Base-by-base conservation (phyloP, 2,329 filamentous ascomycete genomes). In the Proliferodiscus dingleyae region DNA sequence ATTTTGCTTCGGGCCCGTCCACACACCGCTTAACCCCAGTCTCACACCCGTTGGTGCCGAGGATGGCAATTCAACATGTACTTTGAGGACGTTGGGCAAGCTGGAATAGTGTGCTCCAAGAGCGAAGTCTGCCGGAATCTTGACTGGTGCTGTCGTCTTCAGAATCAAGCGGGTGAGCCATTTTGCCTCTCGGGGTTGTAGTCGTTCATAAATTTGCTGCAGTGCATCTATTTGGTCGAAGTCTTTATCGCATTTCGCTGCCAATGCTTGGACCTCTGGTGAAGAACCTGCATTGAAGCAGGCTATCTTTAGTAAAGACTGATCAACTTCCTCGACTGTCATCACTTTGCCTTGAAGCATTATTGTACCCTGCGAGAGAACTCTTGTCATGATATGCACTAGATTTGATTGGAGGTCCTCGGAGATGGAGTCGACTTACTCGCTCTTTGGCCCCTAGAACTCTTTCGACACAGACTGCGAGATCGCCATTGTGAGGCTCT, bases 141-240 rank as follows among this genome's bases (percentile, higher is more conserved):
- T 62, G 0, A 90, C 71, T 0, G 85, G 84, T n/a, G 75, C 72
- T 48, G 83, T 87, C 51, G 83, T 77, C 60, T 94, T 93, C 22
- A 95, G 69, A 5, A 95, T 72, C 23, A 96, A 70, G 3, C 90
- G 77, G 0, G 87, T 87, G 9, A 95, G 73, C 90, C 90, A 96
- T 66, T 95, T 95, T 3, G 83, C 85, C 60, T 95, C 87, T 34
- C 72, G 71, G 3, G 87, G 78, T 37, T 71, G 71, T 8, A 89
- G 61, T 6, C 78, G 75, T 23, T 66, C 69, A 57, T 85, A 86
- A 1, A 90, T 60, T 0, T 63, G 61, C 16, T 71, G 70, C 1
- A 91, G 63, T 3, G 73, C 62, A 4, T 68, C 65, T 18, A 71
- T 64, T 26, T 43, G 49, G 28, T 48, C 49, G 11, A 38, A 16